These are phyloP conservation scores for Candida parachauliodes DNA, from an alignment of 805 yeast species.

Conservation along the genomic window DNA sequence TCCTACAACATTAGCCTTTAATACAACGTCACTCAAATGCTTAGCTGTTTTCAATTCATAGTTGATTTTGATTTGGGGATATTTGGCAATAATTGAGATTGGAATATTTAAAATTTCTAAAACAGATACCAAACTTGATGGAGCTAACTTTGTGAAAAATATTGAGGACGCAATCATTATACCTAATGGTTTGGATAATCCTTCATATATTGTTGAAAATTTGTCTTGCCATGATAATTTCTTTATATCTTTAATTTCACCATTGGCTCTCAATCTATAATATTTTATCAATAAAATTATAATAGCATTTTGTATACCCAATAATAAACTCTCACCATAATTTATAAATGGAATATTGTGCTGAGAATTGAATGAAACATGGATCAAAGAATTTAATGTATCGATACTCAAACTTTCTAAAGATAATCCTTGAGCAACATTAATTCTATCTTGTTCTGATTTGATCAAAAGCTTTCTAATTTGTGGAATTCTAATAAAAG, in stretches of 20 bases:
- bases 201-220: conserved; percentile 13
- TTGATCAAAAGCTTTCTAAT: conserved; percentile 28
- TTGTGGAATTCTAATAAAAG: conserved; percentile 40
- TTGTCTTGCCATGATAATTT: conserved; percentile 14
- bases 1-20: conserved; percentile 39
- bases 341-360: conserved; percentile 31
- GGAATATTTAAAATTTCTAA: conserved; percentile 39
- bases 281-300: conserved; percentile 34
- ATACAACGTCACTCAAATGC: conserved; percentile 36
- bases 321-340: conserved; percentile 38
- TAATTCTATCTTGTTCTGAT: conserved; percentile 19
- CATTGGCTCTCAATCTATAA: conserved; percentile 22
- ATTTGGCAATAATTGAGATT: conserved; percentile 31
- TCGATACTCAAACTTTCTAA: conserved; percentile 34
- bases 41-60: conserved; percentile 30
- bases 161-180: conserved; percentile 24
- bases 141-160: conserved; percentile 30
- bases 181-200: conserved; percentile 24
- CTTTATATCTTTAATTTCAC: conserved; percentile 13
- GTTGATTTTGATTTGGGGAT: conserved; percentile 39
- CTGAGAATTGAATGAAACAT: conserved; percentile 36
- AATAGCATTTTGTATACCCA: conserved; percentile 38
- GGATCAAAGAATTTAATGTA: conserved; percentile 33
- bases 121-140: conserved; percentile 21
- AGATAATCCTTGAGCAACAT: conserved; percentile 36